Base-by-base conservation (phyloP, 202 grass and related monocot genomes). In the Tripidium arundinaceum region DNA sequence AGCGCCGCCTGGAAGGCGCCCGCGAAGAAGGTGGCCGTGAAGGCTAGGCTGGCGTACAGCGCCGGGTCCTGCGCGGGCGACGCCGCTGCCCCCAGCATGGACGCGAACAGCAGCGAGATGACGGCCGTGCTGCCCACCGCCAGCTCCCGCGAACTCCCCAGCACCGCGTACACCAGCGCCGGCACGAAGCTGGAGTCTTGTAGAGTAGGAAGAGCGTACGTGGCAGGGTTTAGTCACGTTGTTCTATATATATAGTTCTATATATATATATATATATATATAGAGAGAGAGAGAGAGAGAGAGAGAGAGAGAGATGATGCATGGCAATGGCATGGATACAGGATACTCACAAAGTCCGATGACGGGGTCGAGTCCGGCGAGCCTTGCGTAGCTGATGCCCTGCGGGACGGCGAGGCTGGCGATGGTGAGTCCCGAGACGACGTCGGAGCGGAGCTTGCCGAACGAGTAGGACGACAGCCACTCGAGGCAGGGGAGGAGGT, bases 381-480 rank as follows among this genome's bases (percentile, higher is more conserved):
- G 92, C 83, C 88, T 85, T 31, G 92, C 89, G 72, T 94, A 91
- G 81, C 92, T 94, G 83, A 94, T 91, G 39, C 92, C 92, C 82
- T 94, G 92, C 8, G 92, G 92, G 29, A 94, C 81, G 43, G 92
- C 92, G 74, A 94, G 86, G 69, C 91, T 93, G 34, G 91, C 85
- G 36, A 90, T 79, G 85, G 91, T 88, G 70, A 93, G 65, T 39
- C 91, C 91, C 8, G 91, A 76, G 50, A 93, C 37, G 73, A 86
- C 58, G 79, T 93, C 91, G 27, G 85, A 74, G 26, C 87, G 82
- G 79, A 93, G 84, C 18, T 76, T 21, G 37, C 2, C 4, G 37
- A 90, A 41, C 0, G 85, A 42, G 68, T 93, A 93, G 37, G 38
- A 83, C 12, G 85, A 82, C 19, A 81, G 64, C 91, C 91, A 93